phyloP scores from a whole-genome alignment of 805 yeast species.

The Candida anglica region DNA sequence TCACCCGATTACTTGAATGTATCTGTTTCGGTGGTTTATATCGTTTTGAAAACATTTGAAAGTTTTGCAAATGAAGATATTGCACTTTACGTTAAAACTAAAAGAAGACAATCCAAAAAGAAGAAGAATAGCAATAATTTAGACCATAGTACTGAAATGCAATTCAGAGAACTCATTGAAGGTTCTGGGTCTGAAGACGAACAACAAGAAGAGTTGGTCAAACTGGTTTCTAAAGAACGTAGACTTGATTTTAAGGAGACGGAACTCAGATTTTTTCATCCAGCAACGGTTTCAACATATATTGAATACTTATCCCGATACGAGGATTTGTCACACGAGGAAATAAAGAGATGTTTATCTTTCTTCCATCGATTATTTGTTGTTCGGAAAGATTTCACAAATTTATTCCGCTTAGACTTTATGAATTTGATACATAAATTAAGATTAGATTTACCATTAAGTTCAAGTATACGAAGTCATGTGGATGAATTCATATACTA shows the following conservation, averaged over 20 bases:
- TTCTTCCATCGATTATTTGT: constrained; percentile 72
- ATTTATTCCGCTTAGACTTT: constrained; percentile 68
- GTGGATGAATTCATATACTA: constrained; percentile 62
- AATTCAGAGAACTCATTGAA: constrained; percentile 24
- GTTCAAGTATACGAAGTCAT: constrained; percentile 49
- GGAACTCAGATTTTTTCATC: constrained; percentile 49
- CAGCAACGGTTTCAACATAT: constrained; percentile 61
- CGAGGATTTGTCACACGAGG: constrained; percentile 55
- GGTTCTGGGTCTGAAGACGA: constrained; percentile 35
- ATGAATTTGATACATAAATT: constrained; percentile 53
- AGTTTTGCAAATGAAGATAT: constrained; percentile 56
- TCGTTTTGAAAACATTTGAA: constrained; percentile 65
- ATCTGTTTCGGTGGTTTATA: constrained; percentile 61
- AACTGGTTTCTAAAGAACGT: constrained; percentile 40
- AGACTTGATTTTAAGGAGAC: constrained; percentile 40
- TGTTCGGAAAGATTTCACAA: constrained; percentile 50
- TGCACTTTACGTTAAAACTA: constrained; percentile 43
- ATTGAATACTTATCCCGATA: constrained; percentile 58
- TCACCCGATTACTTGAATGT: constrained; percentile 60
- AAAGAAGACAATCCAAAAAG: constrained; percentile 32
- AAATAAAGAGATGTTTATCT: constrained; percentile 59
- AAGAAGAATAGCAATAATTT: constrained; percentile 15
- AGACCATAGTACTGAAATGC: constrained; percentile 21
- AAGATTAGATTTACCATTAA: constrained; percentile 43
- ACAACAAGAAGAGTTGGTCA: constrained; percentile 22